A percentile compares a stretch with the other conserved stretches of the same genome.
phyloP scores from a whole-genome alignment of 2,329 filamentous ascomycete genomes.

The Mycosphaerella sp. region DNA sequence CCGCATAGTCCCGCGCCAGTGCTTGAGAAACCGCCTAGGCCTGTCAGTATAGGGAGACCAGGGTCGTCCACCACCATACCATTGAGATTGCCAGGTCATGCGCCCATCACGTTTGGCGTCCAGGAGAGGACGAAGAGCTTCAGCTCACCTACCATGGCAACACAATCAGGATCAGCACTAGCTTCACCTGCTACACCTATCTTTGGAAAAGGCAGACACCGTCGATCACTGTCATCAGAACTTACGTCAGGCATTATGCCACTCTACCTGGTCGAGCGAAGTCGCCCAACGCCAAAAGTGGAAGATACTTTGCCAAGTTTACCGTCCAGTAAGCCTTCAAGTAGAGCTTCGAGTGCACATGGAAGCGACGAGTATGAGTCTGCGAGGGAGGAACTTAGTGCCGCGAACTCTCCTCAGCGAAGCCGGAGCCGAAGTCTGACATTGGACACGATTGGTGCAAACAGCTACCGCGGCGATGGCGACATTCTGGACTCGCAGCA shows the following conservation, averaged over 20 bases:
- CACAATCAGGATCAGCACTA: constrained; percentile 4
- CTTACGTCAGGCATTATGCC: constrained; percentile 51
- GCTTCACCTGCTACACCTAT: constrained; percentile 19
- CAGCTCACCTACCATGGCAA: constrained; percentile 17
- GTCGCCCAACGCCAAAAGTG: constrained; percentile 42
- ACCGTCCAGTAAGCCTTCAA: constrained; percentile 42
- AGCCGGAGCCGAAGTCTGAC: constrained; percentile 15
- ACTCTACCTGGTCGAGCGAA: constrained; percentile 71
- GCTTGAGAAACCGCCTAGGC: constrained; percentile 3
- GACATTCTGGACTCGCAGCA: constrained; percentile 57
- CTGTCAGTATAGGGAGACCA: constrained; percentile 11
- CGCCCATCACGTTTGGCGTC: constrained; percentile 24
- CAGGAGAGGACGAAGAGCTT: constrained; percentile 25
- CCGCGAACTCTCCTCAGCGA: constrained; percentile 17
- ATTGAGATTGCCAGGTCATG: constrained; percentile 31
- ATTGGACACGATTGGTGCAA: constrained; percentile 24
- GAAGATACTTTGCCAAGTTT: constrained; percentile 47
- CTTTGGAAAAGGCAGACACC: constrained; percentile 19
- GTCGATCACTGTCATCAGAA: constrained; percentile 45
- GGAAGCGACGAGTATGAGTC: constrained; percentile 40
- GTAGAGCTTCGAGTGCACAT: constrained; percentile 35
- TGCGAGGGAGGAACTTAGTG: constrained; percentile 34
- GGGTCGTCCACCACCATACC: constrained; percentile 34
- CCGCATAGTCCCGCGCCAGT: constrained; percentile 5
- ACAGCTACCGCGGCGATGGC: constrained; percentile 14